Conservation (phyloP, 768 basidiomycete species). For the Kwoniella europaea region DNA sequence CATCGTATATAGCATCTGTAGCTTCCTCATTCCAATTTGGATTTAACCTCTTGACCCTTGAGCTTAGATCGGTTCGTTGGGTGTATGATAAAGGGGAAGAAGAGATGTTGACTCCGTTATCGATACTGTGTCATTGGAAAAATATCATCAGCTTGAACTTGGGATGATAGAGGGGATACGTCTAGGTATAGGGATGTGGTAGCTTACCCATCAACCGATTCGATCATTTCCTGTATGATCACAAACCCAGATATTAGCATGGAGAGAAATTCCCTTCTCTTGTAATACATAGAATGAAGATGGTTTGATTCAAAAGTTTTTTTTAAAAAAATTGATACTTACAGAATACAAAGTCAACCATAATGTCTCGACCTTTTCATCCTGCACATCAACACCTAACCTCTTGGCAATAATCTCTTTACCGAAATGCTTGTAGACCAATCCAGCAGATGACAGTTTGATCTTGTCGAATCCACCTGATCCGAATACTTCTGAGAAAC, state of each 20-base stretch:
- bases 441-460: constrained; percentile 88
- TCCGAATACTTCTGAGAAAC: constrained; percentile 87
- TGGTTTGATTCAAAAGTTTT: neutral
- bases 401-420: constrained; percentile 76
- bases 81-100: constrained; percentile 69
- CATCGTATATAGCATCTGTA: constrained; percentile 74
- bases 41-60: constrained; percentile 81
- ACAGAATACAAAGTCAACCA: constrained; percentile 92
- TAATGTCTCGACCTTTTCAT: constrained; percentile 71
- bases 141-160: no score
- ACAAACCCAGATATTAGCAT: no score
- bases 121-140: no score
- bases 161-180: no score
- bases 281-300: neutral
- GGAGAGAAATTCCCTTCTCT: neutral
- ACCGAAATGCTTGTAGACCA: constrained; percentile 98
- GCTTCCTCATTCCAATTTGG: constrained; percentile 86
- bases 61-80: constrained; percentile 79
- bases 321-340: constrained; percentile 17
- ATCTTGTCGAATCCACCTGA: constrained; percentile 68
- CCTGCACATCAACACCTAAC: constrained; percentile 63
- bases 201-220: constrained; percentile 71
- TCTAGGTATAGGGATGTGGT: no score
- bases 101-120: constrained; percentile 91
- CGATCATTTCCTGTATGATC: constrained; percentile 77